Conservation (phyloP, 768 basidiomycete genomes). For the Rubroboletus satanas region DNA sequence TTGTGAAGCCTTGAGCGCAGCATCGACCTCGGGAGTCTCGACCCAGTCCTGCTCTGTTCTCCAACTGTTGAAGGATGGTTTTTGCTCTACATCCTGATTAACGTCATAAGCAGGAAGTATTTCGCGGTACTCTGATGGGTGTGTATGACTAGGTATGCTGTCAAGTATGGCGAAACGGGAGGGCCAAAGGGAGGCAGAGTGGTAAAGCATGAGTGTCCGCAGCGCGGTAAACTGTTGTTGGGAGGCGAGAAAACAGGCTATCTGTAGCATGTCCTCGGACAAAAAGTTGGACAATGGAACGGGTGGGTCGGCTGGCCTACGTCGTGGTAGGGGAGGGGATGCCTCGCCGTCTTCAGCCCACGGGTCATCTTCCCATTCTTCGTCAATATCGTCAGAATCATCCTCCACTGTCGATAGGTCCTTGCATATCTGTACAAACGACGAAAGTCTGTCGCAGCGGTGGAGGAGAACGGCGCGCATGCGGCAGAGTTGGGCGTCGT, state of each 20-base stretch:
- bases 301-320: conserved; percentile 33
- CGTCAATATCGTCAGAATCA: conserved; percentile 34
- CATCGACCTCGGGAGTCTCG: conserved; percentile 44
- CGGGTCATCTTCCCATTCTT: conserved; percentile 54
- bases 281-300: conserved; percentile 67
- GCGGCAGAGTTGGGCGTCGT: conserved; percentile 61
- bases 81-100: conserved; percentile 42
- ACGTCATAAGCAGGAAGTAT: conserved; percentile 63
- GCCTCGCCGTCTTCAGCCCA: conserved; percentile 55
- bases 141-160: conserved; percentile 67
- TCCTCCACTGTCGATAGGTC: conserved; percentile 30
- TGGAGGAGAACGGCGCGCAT: conserved; percentile 67
- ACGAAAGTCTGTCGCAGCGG: conserved; percentile 65
- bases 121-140: conserved; percentile 57
- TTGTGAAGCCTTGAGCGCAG: conserved; percentile 36
- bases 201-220: conserved; percentile 52
- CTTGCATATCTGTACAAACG: conserved; percentile 61
- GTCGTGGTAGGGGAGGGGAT: conserved; percentile 17
- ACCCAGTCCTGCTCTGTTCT: conserved; percentile 56
- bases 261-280: conserved; percentile 47
- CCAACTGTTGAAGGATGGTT: conserved; percentile 38
- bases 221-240: conserved; percentile 56
- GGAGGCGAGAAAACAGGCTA: conserved; percentile 66
- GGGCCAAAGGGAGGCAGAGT: conserved; percentile 59
- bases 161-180: conserved; percentile 68